Conservation (phyloP, 2,329 filamentous ascomycete genomes). For the Pseudohalonectria lignicola region DNA sequence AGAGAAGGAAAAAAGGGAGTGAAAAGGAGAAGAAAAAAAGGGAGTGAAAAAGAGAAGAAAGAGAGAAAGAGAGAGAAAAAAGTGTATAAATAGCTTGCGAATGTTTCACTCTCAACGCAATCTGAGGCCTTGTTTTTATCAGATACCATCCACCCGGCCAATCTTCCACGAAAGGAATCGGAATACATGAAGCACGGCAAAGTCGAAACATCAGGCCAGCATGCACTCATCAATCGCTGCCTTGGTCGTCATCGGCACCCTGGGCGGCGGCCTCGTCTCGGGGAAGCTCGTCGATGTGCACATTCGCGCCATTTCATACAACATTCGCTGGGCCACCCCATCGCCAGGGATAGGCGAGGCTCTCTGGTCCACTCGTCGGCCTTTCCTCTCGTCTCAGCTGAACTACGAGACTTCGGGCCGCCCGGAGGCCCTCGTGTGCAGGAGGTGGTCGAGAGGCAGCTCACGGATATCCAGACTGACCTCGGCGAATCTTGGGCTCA, state of each 20-base stretch:
- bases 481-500: conserved; percentile 27
- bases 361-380: conserved; percentile 24
- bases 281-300: conserved; percentile 11
- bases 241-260: background rate
- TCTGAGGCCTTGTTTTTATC: background rate
- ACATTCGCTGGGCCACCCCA: conserved; percentile 32
- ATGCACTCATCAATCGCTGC: background rate
- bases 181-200: too few relatives aligned
- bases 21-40: too few relatives aligned
- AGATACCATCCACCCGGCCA: background rate
- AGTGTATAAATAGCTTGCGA: too few relatives aligned
- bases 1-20: too few relatives aligned
- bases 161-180: too few relatives aligned
- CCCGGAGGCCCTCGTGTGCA: conserved; percentile 28
- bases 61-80: too few relatives aligned
- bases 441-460: conserved; percentile 34
- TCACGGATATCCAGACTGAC: conserved; percentile 27
- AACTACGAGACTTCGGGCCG: conserved; percentile 22
- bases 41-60: too few relatives aligned
- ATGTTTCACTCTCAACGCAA: too few relatives aligned
- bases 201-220: too few relatives aligned
- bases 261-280: background rate
- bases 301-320: conserved; percentile 30
- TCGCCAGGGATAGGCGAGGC: conserved; percentile 25
- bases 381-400: conserved; percentile 24